Evolutionary conservation across 129 eudicot species (phyloP).

Genomic region (Helichrysum umbraculigerum): DNA sequence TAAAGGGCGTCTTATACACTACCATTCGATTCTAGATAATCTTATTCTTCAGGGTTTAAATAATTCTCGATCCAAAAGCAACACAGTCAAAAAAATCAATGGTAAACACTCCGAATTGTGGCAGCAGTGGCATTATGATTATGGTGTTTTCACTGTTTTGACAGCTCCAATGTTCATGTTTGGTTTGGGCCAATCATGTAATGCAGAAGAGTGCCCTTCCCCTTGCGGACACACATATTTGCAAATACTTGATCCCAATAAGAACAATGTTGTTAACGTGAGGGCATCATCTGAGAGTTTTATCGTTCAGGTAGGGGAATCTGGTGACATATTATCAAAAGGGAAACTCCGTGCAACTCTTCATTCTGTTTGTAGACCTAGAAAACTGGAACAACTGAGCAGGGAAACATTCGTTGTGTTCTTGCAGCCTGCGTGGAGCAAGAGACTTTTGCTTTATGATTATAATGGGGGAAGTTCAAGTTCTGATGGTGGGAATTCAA

Average conservation of each 20-base stretch:
- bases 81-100: slow-evolving; percentile 6
- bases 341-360: slow-evolving; percentile 86
- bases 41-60: slow-evolving; percentile 40
- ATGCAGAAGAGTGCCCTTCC: slow-evolving; percentile 46
- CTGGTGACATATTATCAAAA: slow-evolving; percentile 75
- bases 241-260: slow-evolving; percentile 64
- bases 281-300: slow-evolving; percentile 63
- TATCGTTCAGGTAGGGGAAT: slow-evolving; percentile 91
- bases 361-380: slow-evolving; percentile 75
- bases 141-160: slow-evolving; percentile 82
- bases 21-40: slow-evolving; percentile 71
- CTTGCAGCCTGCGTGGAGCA: slow-evolving; percentile 92
- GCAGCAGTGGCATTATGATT: slow-evolving; percentile 99
- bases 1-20: slow-evolving; percentile 95
- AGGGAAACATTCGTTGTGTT: slow-evolving; percentile 93
- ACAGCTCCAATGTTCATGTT: slow-evolving; percentile 73
- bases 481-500: slow-evolving; percentile 22
- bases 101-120: slow-evolving; percentile 43
- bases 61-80: slow-evolving; percentile 1
- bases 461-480: slow-evolving; percentile 38
- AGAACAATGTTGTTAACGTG: slow-evolving; percentile 45
- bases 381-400: slow-evolving; percentile 51
- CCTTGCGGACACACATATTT: slow-evolving; percentile 69
- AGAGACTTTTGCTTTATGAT: slow-evolving; percentile 50
- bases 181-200: slow-evolving; percentile 34